phyloP scores from a whole-genome alignment of 1,284 basidiomycete species.

The Fomitopsis pinicola region DNA sequence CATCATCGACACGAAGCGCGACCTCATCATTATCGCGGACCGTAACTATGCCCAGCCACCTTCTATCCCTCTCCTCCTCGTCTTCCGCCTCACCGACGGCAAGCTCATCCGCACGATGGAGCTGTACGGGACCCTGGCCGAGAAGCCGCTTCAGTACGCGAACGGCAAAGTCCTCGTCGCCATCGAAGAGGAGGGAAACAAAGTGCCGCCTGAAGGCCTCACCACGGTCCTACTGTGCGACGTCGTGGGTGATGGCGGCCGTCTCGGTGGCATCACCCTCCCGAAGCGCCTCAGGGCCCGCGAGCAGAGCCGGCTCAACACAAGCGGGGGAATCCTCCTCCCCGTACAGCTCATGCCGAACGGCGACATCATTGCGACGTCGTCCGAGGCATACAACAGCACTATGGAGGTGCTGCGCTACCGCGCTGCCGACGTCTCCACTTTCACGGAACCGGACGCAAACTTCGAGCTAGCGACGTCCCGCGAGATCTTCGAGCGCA shows the following conservation, averaged over 20 bases:
- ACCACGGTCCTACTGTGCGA: background rate
- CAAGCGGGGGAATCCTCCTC: background rate
- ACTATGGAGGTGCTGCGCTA: background rate
- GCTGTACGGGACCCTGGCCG: background rate
- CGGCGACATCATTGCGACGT: background rate
- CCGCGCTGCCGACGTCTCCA: background rate
- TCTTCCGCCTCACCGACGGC: background rate
- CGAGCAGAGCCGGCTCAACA: background rate
- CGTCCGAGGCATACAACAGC: background rate
- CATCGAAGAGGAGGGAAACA: background rate
- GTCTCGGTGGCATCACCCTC: background rate
- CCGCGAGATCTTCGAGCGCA: background rate
- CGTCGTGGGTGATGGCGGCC: background rate
- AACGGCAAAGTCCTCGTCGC: background rate
- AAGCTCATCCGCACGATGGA: background rate
- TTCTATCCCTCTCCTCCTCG: background rate
- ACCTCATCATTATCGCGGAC: background rate
- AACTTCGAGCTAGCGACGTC: background rate
- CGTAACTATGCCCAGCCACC: background rate
- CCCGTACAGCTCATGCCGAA: background rate
- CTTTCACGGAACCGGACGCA: background rate
- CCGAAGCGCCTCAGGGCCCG: background rate
- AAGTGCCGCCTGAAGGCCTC: background rate
- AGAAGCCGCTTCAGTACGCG: background rate
- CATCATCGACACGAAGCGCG: background rate